Evolutionary conservation across 2,329 filamentous ascomycete species (phyloP), one percentile per base, ranked within the genome.

Genomic region (Cladosporium sp.): DNA sequence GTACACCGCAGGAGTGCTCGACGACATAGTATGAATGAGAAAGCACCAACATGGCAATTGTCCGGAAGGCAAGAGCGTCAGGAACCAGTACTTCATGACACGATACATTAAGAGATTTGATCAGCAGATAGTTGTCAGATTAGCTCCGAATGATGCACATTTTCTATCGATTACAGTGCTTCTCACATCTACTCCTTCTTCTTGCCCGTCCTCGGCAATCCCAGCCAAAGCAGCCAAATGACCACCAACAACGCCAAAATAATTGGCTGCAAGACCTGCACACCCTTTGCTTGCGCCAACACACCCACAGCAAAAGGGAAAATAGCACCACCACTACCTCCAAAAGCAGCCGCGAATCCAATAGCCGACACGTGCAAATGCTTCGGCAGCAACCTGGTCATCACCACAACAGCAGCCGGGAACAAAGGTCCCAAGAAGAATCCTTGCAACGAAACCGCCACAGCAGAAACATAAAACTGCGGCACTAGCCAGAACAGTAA

Each of bases 371-470:
- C 88, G 67, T 95, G 91, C 25, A 91, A 76, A 60, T 89, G 82
- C 39, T 78, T 80, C 0, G 90, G 89, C 1, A 95, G 77, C 3
- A 94, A 77, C 65, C 90, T 92, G 0, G 88, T 90, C 4, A 86
- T 84, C 1, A 84, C 84, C 0, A 92, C 85, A 9, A 94, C 82
- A 0, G 84, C 88, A 1, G 86, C 88, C 0, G 90, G 89, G 69
- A 92, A 94, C 19, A 94, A 73, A 0, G 90, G 90, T 0, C 90
- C 90, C 0, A 93, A 79, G 67, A 92, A 90, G 78, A 93, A 90
- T 0, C 90, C 90, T 60, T 91, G 80, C 0, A 92, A 73, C 0
- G 84, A 79, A 20, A 92, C 87, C 25, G 88, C 86, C 14, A 92
- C 78, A 8, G 88, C 85, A 0, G 88, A 89, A 28, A 88, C 86